A percentile compares a stretch with the other conserved stretches of the same genome.
Conservation (phyloP, 495 filamentous ascomycete species). For the Hypoxylon fragiforme region DNA sequence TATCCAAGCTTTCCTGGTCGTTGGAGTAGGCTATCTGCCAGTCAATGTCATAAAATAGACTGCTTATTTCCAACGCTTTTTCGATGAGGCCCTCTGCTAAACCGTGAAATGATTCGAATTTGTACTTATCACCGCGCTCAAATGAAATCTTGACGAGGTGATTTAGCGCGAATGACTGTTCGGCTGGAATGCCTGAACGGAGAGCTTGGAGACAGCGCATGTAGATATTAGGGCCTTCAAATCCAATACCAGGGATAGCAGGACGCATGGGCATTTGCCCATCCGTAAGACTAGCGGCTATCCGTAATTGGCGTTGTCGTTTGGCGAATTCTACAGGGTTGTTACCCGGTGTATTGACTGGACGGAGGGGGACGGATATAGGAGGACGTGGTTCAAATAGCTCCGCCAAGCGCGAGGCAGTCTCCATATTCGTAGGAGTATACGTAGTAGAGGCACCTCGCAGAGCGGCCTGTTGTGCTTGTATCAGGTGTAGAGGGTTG, state of each 20-base stretch:
- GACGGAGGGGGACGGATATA: slow-evolving; percentile 63
- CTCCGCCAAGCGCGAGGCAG: slow-evolving; percentile 54
- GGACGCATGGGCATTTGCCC: slow-evolving; percentile 26
- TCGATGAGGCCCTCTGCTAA: slow-evolving; percentile 87
- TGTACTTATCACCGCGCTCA: slow-evolving; percentile 92
- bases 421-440: slow-evolving; percentile 45
- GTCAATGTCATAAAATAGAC: slow-evolving; percentile 76
- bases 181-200: slow-evolving; percentile 74
- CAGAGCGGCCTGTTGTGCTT: slow-evolving; percentile 40
- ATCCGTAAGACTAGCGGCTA: slow-evolving; percentile 26
- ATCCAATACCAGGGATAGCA: slow-evolving; percentile 47
- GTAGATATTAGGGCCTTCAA: slow-evolving; percentile 83
- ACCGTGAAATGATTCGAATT: slow-evolving; percentile 87
- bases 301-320: slow-evolving; percentile 44
- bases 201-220: slow-evolving; percentile 79
- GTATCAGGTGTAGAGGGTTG: slow-evolving; percentile 32
- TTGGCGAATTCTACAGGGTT: slow-evolving; percentile 64
- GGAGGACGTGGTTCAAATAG: slow-evolving; percentile 62
- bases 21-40: slow-evolving; percentile 76
- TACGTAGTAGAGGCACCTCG: slow-evolving; percentile 44
- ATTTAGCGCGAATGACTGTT: slow-evolving; percentile 86
- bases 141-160: slow-evolving; percentile 95
- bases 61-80: slow-evolving; percentile 73
- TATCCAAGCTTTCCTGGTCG: slow-evolving; percentile 52
- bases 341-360: slow-evolving; percentile 69